Evolutionary conservation across 768 basidiomycete species (phyloP).

Genomic region (Rhizopogon vulgaris): DNA sequence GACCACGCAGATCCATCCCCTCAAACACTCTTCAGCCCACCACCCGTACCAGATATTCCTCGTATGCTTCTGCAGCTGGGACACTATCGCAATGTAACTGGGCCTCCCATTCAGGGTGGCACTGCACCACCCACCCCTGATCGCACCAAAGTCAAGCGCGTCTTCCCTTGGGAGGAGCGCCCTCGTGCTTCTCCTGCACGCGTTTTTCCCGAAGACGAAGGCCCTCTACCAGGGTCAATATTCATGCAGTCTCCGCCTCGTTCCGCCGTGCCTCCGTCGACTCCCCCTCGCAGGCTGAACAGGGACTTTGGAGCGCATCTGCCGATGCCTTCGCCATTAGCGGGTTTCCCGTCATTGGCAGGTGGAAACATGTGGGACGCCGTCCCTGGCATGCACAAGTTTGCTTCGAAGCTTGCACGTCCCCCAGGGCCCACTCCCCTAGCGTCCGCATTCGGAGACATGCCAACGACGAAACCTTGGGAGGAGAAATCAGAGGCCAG

Average conservation of each 20-base stretch:
- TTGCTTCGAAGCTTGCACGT: slow-evolving; percentile 55
- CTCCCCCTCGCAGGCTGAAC: slow-evolving; percentile 15
- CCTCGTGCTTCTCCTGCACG: slow-evolving; percentile 62
- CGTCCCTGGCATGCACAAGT: slow-evolving; percentile 73
- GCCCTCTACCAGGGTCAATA: slow-evolving; percentile 37
- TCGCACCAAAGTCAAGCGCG: slow-evolving; percentile 58
- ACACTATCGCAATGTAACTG: slow-evolving; percentile 61
- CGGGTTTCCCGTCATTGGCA: slow-evolving; percentile 52
- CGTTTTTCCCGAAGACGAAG: slow-evolving; percentile 64
- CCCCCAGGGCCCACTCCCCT: slow-evolving; percentile 37
- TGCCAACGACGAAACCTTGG: slow-evolving; percentile 30
- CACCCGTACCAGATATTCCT: slow-evolving; percentile 57
- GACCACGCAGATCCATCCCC: slow-evolving; percentile 12
- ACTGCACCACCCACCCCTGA: slow-evolving; percentile 56
- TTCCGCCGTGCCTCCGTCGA: slow-evolving; percentile 28
- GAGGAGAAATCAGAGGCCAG: slow-evolving; percentile 51
- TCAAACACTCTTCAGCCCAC: slow-evolving; percentile 52
- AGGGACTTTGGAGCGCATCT: slow-evolving; percentile 9
- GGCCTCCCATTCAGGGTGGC: slow-evolving; percentile 33
- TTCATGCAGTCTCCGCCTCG: slow-evolving; percentile 23
- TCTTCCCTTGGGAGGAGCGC: slow-evolving; percentile 96
- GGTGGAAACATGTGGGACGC: slow-evolving; percentile 85
- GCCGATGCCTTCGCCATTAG: slow-evolving; percentile 27
- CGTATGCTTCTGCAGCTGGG: slow-evolving; percentile 63
- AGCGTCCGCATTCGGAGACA: slow-evolving; percentile 46